Base-by-base conservation (phyloP, 2,329 filamentous ascomycete genomes). In the Cercospora citrullina region DNA sequence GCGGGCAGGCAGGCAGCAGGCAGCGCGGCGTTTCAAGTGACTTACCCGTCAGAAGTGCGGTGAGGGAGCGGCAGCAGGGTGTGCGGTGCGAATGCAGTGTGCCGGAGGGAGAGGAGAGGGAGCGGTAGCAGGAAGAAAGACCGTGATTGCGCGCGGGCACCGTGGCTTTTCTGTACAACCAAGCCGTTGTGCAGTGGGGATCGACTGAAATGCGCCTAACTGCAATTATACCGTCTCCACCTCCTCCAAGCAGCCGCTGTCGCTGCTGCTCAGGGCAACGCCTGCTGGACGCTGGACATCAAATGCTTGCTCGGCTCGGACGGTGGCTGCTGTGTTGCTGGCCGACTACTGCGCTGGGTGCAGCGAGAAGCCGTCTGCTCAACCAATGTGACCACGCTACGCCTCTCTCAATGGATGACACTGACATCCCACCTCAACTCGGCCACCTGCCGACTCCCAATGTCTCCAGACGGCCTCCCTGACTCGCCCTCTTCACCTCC, bases 221-320 rank as follows among this genome's bases (percentile, higher is more conserved):
- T 64, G 65, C 65, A 67, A 68, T 64, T 53, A 61, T 33, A 58
- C 48, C n/a, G 48, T 65, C 57, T 68, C 66, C 57, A 65, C 65
- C 61, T 60, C 59, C 23, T 57, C 61, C 57, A 57, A 59, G 57
- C 45, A 28, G 57, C 65, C 60, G 57, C 63, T 60, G 48, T 51
- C 55, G 53, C 28, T 53, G 53, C 53, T 65, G 63, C 55, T 21
- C 61, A 64, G 42, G 57, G 60, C 57, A 51, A 55, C 57, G 26
- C n/a, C 60, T 57, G 53, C 53, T 57, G 64, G 51, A 1, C 33
- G 28, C 36, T 39, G 55, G 57, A 63, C 61, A 53, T 31, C 21
- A 65, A 33, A 59, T 55, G 59, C 63, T 63, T 68, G 63, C 64
- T 68, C 63, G 63, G 63, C 63, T 68, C 66, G 58, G 58, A 58